A percentile compares a stretch with the other conserved stretches of the same genome.
Evolutionary conservation across 805 yeast genomes (phyloP).

Genomic region (Zygosaccharomyces siamensis): DNA sequence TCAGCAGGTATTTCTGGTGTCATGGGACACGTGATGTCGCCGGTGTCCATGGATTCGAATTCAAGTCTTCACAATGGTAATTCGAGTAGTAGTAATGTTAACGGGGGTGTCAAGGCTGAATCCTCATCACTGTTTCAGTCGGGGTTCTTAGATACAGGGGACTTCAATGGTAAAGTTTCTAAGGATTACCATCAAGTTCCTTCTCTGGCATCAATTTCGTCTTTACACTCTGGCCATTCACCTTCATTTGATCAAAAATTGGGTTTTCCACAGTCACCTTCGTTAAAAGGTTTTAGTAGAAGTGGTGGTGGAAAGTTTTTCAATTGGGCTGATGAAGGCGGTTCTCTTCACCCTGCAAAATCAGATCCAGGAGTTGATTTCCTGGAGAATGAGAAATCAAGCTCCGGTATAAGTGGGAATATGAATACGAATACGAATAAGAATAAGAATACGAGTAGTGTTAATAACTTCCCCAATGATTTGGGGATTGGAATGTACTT

Average conservation of each 20-base stretch:
- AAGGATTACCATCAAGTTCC: conserved; percentile 31
- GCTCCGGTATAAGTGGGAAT: no score
- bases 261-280: conserved; percentile 29
- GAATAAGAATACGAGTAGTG: not conserved
- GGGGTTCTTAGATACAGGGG: conserved; percentile 22
- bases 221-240: conserved; percentile 32
- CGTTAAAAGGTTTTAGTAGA: conserved; percentile 7
- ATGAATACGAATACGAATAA: no score
- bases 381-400: not conserved
- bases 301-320: not conserved
- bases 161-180: conserved; percentile 20
- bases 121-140: not conserved
- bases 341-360: not conserved
- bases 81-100: conserved; percentile 2
- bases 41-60: conserved; percentile 13
- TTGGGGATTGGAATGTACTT: not conserved
- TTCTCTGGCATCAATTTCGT: conserved; percentile 30
- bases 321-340: conserved; percentile 4
- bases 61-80: conserved; percentile 3
- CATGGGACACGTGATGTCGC: conserved; percentile 13
- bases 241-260: conserved; percentile 32
- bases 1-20: not conserved
- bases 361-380: not conserved
- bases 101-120: not conserved
- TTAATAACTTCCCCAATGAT: not conserved